Conservation (phyloP, 1,139 yeast species). For the Lodderomyces orthopsilosis region DNA sequence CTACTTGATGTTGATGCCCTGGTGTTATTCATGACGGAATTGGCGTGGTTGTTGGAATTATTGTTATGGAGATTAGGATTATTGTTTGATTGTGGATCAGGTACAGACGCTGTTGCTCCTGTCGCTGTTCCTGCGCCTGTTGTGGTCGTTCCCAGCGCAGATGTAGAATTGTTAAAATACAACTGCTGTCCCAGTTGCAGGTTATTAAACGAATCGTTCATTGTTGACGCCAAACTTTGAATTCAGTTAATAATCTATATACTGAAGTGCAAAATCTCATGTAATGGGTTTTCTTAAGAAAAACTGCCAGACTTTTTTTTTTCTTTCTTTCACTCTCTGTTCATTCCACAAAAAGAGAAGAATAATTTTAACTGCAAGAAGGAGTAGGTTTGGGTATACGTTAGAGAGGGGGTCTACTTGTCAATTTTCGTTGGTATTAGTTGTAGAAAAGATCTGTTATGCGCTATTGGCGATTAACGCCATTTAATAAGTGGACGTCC, state of each 20-base stretch:
- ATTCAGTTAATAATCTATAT: neutral
- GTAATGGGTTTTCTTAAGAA: neutral
- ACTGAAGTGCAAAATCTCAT: neutral
- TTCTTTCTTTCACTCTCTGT: neutral
- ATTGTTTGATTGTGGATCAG: slow-evolving; percentile 1
- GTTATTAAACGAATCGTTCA: slow-evolving; percentile 14
- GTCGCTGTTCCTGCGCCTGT: slow-evolving; percentile 2
- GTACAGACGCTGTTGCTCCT: slow-evolving; percentile 2
- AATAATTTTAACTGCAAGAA: no score
- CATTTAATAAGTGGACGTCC: no score
- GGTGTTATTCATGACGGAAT: neutral
- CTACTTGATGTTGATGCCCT: slow-evolving; percentile 2
- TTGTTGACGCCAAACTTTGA: slow-evolving; percentile 2
- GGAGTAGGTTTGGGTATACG: no score
- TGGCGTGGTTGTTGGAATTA: slow-evolving; percentile 1
- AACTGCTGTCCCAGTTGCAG: slow-evolving; percentile 10
- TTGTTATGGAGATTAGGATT: neutral
- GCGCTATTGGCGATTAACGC: no score
- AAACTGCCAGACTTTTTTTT: neutral
- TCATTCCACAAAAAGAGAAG: neutral
- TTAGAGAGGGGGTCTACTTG: no score
- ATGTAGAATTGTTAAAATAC: slow-evolving; percentile 11
- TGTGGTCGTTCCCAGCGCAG: neutral
- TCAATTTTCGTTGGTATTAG: no score
- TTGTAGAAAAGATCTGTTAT: no score